Evolutionary conservation across 139 green algal species (phyloP).

Genomic region (Nannochloris sp.): DNA sequence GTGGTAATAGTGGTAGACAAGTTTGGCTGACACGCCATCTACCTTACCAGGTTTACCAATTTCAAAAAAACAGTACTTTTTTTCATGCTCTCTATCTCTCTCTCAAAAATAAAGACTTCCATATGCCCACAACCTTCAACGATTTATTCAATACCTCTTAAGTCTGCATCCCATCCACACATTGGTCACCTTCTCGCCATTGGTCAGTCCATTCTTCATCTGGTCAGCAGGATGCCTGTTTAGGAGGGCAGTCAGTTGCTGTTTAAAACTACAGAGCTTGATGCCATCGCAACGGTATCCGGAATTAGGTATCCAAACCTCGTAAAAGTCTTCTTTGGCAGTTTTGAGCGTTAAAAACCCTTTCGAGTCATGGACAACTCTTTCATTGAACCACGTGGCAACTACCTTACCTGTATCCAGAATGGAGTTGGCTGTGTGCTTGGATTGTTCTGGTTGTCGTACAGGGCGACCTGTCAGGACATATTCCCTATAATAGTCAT

Average conservation of each 20-base stretch:
- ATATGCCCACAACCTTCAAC: no score
- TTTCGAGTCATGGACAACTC: neutral
- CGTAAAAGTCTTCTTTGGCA: slow-evolving; percentile 1
- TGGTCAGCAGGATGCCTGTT: neutral
- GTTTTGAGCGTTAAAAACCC: neutral
- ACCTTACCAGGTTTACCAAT: no score
- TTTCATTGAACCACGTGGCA: neutral
- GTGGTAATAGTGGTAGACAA: no score
- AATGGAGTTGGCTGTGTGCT: neutral
- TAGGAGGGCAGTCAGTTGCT: neutral
- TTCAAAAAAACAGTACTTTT: no score
- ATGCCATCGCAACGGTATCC: neutral
- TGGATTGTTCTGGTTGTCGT: neutral
- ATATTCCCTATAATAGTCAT: neutral
- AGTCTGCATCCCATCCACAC: neutral
- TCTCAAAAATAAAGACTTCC: no score
- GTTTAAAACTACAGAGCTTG: neutral
- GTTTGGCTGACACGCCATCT: no score
- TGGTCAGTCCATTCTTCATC: neutral
- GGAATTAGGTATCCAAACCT: neutral
- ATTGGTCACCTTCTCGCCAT: neutral
- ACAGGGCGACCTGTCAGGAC: neutral
- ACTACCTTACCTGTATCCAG: neutral
- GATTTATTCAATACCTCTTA: neutral
- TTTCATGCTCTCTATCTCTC: no score